Percentiles rank a stretch among this genome's conserved stretches.
Conservation (phyloP, 768 basidiomycete genomes). For the Asterophora lycoperdoides region DNA sequence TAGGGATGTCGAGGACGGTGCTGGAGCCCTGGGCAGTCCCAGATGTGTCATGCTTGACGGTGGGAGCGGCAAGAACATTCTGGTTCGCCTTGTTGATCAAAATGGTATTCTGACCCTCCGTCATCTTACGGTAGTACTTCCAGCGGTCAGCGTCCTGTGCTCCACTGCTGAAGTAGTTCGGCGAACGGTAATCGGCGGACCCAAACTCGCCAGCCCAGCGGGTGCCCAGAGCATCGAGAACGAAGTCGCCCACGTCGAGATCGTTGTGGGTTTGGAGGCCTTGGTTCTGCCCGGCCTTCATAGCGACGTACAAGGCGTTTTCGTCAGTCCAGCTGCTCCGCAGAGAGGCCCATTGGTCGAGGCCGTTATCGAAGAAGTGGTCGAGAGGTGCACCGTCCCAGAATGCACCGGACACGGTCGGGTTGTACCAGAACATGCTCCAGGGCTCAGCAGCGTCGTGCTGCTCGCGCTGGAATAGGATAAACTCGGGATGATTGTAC, state of each 20-base stretch:
- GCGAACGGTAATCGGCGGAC: constrained; percentile 73
- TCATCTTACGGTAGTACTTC: constrained; percentile 94
- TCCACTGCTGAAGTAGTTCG: constrained; percentile 75
- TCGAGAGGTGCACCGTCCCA: constrained; percentile 87
- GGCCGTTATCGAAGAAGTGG: constrained; percentile 65
- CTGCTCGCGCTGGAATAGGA: constrained; percentile 90
- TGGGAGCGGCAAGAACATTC: constrained; percentile 64
- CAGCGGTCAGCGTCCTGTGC: constrained; percentile 68
- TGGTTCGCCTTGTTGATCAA: constrained; percentile 76
- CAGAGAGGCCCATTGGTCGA: constrained; percentile 89
- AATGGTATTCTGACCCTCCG: constrained; percentile 96
- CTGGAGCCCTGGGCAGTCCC: constrained; percentile 79
- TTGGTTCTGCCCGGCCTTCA: constrained; percentile 79
- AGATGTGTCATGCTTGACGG: constrained; percentile 42
- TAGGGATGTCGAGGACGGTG: constrained; percentile 63
- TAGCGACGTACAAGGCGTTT: constrained; percentile 77
- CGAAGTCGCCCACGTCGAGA: constrained; percentile 92
- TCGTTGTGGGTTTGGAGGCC: constrained; percentile 95
- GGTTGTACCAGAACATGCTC: constrained; percentile 93
- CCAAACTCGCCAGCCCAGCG: constrained; percentile 97
- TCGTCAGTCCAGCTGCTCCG: constrained; percentile 90
- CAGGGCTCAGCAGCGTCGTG: constrained; percentile 78
- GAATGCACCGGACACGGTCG: constrained; percentile 78
- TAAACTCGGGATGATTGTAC: constrained; percentile 68
- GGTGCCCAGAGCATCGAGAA: constrained; percentile 87